Conservation (phyloP, 225 moss, liverwort and hornwort species). For the Marchantia paleacea region DNA sequence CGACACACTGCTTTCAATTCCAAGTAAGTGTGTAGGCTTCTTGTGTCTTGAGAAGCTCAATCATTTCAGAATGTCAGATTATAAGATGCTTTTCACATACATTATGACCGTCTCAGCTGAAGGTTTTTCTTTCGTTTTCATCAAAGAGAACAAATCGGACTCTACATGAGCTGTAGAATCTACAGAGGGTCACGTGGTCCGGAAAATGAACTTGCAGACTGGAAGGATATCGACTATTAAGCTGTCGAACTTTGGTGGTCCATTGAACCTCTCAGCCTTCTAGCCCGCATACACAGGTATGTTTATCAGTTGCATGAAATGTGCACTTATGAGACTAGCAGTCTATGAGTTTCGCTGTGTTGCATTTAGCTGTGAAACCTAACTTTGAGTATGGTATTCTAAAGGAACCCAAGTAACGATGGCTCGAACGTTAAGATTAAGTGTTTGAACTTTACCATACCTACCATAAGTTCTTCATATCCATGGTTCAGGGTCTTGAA, state of each 20-base stretch:
- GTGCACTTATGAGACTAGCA: no score
- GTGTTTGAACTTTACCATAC: no score
- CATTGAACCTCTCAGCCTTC: conserved; percentile 43
- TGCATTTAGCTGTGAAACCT: neutral
- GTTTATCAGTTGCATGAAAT: neutral
- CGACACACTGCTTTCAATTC: no score
- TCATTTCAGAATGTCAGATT: no score
- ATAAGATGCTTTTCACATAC: no score
- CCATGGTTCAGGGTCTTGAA: conserved; percentile 35
- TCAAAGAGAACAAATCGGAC: neutral
- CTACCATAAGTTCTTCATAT: no score
- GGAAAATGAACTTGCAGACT: conserved; percentile 53
- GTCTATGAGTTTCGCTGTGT: neutral
- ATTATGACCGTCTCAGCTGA: no score
- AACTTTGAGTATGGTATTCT: no score
- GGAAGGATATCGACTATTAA: conserved; percentile 45
- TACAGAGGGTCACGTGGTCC: conserved; percentile 54
- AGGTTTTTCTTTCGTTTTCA: neutral
- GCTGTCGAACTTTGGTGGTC: conserved; percentile 74
- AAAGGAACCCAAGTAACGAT: no score
- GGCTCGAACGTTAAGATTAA: no score
- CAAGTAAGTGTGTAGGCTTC: no score
- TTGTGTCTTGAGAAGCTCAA: no score
- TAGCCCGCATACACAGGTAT: conserved; percentile 46
- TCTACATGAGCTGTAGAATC: conserved; percentile 7